These are phyloP conservation scores for Aspergillus biplanus DNA, from an alignment of 495 filamentous ascomycete species.

Conservation along the genomic window DNA sequence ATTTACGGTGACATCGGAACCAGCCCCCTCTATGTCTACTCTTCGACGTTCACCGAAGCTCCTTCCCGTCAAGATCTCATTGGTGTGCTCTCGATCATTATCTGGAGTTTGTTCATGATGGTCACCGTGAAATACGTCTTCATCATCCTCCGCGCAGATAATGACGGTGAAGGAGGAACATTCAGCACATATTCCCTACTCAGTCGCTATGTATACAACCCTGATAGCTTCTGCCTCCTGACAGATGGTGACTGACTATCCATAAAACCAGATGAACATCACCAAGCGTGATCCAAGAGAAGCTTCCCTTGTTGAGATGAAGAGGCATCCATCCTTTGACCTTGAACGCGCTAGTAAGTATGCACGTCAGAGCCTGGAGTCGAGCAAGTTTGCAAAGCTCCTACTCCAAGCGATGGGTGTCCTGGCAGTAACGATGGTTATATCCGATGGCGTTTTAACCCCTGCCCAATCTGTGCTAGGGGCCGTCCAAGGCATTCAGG, in stretches of 20 bases:
- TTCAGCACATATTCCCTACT: conserved; percentile 75
- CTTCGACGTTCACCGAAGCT: conserved; percentile 63
- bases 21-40: conserved; percentile 73
- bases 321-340: conserved; percentile 60
- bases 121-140: conserved; percentile 75
- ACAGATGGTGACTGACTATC: background rate
- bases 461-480: conserved; percentile 31
- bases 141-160: conserved; percentile 70
- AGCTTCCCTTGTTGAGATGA: conserved; percentile 59
- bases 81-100: conserved; percentile 71
- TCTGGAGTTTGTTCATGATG: conserved; percentile 75
- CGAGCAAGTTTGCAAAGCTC: conserved; percentile 50
- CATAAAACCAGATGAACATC: conserved; percentile 26
- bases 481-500: conserved; percentile 54
- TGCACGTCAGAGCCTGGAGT: conserved; percentile 62
- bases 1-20: conserved; percentile 83
- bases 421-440: conserved; percentile 70
- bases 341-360: conserved; percentile 53
- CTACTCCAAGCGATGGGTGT: conserved; percentile 70
- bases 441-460: conserved; percentile 52
- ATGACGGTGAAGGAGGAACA: conserved; percentile 78
- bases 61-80: conserved; percentile 65
- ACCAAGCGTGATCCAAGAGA: conserved; percentile 30
- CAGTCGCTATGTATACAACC: conserved; percentile 61
- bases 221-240: background rate